Evolutionary conservation across 495 filamentous ascomycete species (phyloP).

Genomic region (Articulospora tetracladia): DNA sequence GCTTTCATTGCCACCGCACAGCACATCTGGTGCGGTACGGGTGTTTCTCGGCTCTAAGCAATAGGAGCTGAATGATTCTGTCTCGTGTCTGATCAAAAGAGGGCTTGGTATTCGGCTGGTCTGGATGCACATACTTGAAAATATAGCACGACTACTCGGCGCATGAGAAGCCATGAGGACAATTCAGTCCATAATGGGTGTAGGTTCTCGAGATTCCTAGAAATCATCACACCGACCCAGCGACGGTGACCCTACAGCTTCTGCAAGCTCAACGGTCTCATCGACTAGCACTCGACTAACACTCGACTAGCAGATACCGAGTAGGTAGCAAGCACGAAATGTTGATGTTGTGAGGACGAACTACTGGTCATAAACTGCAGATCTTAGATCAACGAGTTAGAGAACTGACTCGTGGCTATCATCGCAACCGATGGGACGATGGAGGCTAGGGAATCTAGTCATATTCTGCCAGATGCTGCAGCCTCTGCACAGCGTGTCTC

Average conservation of each 20-base stretch:
- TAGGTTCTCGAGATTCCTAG: not conserved
- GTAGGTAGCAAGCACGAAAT: not conserved
- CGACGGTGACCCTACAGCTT: not conserved
- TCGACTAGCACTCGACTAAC: too few relatives aligned
- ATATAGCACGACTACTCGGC: not conserved
- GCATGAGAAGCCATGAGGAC: too few relatives aligned
- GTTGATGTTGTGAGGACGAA: not conserved
- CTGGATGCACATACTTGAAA: not conserved
- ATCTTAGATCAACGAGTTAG: not conserved
- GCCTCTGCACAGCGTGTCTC: not conserved
- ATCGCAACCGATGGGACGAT: not conserved
- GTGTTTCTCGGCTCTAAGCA: constrained; percentile 5
- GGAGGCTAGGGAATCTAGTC: not conserved
- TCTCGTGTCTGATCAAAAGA: not conserved
- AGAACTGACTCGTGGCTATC: not conserved
- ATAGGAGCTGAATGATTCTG: not conserved
- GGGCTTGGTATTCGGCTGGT: not conserved
- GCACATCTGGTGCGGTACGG: not conserved
- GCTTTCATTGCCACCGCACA: not conserved
- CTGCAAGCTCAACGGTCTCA: not conserved
- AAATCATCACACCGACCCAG: not conserved
- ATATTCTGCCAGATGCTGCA: not conserved
- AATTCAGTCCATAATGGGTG: not conserved
- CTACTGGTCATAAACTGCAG: not conserved
- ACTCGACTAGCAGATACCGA: not conserved